A percentile compares a stretch with the other conserved stretches of the same genome.
phyloP scores from a whole-genome alignment of 208 protist species.

The Leishmania guyanensis region DNA sequence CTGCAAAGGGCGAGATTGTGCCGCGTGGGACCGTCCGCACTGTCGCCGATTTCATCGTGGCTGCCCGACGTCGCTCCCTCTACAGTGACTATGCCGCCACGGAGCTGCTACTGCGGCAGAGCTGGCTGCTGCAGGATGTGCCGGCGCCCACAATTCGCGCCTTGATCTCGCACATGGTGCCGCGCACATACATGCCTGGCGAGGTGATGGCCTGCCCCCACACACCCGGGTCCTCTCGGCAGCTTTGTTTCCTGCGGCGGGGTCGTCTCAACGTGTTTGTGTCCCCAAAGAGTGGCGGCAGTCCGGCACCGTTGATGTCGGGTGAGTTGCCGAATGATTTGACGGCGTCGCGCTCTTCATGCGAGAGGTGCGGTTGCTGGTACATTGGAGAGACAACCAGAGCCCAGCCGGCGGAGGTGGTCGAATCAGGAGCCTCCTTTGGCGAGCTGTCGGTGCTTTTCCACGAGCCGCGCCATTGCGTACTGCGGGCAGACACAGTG shows the following conservation, averaged over 20 bases:
- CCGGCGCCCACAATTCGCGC: conserved; percentile 67
- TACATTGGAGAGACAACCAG: not conserved
- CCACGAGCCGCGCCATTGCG: conserved; percentile 72
- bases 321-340: not conserved
- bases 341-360: not conserved
- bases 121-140: conserved; percentile 88
- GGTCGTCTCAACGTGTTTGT: conserved; percentile 66
- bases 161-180: conserved; percentile 69
- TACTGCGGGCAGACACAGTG: conserved; percentile 62
- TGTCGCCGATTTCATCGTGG: conserved; percentile 52
- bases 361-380: conserved; percentile 21
- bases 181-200: conserved; percentile 72
- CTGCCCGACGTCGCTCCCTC: conserved; percentile 56
- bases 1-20: conserved; percentile 9
- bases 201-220: conserved; percentile 83
- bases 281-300: conserved; percentile 8
- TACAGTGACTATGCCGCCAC: conserved; percentile 70
- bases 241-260: conserved; percentile 83
- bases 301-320: not conserved
- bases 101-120: conserved; percentile 84
- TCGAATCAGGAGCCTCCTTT: conserved; percentile 73
- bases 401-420: conserved; percentile 26
- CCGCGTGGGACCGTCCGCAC: conserved; percentile 25
- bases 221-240: conserved; percentile 35
- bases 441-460: conserved; percentile 87